Conservation (phyloP, 2,329 filamentous ascomycete genomes). For the Cladosporium cucumerinum region DNA sequence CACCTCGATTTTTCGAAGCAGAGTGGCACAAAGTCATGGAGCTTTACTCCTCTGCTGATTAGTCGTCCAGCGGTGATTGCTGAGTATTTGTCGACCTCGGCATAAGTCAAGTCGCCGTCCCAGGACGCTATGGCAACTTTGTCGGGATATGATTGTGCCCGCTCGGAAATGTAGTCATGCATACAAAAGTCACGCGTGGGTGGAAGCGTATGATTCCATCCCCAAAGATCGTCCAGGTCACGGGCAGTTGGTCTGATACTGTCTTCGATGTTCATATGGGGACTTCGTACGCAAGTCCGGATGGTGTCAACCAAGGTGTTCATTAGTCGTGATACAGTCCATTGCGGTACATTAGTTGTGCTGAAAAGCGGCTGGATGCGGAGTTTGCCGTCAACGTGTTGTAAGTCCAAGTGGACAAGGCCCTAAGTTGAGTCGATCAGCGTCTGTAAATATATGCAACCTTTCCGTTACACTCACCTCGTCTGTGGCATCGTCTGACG, state of each 20-base stretch:
- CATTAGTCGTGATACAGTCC: constrained; percentile 17
- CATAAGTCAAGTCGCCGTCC: constrained; percentile 19
- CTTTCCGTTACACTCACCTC: neutral
- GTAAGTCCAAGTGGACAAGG: neutral
- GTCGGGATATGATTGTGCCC: constrained; percentile 45
- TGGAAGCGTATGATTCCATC: constrained; percentile 20
- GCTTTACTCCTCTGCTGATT: constrained; percentile 3
- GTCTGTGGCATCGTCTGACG: constrained; percentile 7
- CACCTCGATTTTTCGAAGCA: constrained; percentile 40
- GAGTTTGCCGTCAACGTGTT: neutral
- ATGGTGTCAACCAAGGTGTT: constrained; percentile 17
- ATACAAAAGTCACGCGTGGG: constrained; percentile 19
- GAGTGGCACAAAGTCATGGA: constrained; percentile 29
- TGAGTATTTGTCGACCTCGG: constrained; percentile 12
- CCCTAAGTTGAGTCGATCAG: neutral
- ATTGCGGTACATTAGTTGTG: constrained; percentile 15
- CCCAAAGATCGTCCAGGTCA: constrained; percentile 20
- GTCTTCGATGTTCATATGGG: constrained; percentile 11
- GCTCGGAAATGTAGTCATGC: constrained; percentile 16
- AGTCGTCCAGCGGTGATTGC: constrained; percentile 10
- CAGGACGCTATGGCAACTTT: constrained; percentile 40
- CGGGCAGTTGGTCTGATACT: constrained; percentile 3
- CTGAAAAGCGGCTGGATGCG: constrained; percentile 13
- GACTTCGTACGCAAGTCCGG: constrained; percentile 9
- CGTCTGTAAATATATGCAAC: neutral